These are phyloP conservation scores for Xylariaceae sp. DNA, from an alignment of 2,329 filamentous ascomycete genomes.

Conservation along the genomic window DNA sequence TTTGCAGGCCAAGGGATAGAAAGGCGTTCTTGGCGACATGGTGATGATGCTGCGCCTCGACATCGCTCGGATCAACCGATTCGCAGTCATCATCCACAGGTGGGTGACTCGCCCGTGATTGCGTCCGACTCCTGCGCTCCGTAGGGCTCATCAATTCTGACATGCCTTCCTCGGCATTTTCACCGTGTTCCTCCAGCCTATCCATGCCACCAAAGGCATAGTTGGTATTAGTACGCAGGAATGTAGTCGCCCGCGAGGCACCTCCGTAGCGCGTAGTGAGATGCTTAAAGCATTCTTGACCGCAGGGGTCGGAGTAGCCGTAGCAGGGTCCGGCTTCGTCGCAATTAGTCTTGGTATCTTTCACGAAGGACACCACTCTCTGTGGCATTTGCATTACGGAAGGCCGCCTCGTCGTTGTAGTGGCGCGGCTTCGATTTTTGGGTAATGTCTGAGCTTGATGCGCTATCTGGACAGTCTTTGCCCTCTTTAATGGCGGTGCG, in stretches of 20 bases:
- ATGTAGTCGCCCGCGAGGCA: conserved; percentile 32
- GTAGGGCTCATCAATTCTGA: conserved; percentile 22
- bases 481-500: conserved; percentile 25
- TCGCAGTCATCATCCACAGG: conserved; percentile 19
- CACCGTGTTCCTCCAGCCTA: conserved; percentile 19
- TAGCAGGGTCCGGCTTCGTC: conserved; percentile 59
- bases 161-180: conserved; percentile 23
- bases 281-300: conserved; percentile 63
- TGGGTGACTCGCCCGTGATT: conserved; percentile 29
- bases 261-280: conserved; percentile 37
- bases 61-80: conserved; percentile 34
- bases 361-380: conserved; percentile 61
- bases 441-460: conserved; percentile 16
- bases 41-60: conserved; percentile 70
- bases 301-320: conserved; percentile 62
- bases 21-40: conserved; percentile 94
- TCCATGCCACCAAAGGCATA: conserved; percentile 29
- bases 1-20: conserved; percentile 91
- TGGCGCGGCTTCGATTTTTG: conserved; percentile 23
- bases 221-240: conserved; percentile 42
- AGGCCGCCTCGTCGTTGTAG: conserved; percentile 40
- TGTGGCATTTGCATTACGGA: conserved; percentile 54
- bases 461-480: conserved; percentile 22
- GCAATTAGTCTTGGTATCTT: conserved; percentile 60
- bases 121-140: conserved; percentile 23